Evolutionary conservation across 2,329 filamentous ascomycete species (phyloP).

Genomic region (Pyrenochaeta sp.): DNA sequence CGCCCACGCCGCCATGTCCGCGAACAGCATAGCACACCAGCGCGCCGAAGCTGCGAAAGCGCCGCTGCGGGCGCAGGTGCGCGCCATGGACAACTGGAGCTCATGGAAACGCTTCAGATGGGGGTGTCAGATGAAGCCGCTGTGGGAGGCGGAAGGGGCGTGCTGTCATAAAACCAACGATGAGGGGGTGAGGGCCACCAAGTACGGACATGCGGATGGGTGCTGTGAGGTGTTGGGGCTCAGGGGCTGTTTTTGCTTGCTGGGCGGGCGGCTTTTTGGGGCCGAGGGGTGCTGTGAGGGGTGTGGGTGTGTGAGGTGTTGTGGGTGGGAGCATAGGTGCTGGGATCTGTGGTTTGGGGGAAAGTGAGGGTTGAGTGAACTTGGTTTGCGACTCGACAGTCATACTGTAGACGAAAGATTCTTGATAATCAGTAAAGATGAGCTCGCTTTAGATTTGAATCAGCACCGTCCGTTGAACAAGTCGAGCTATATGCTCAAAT

Average conservation of each 20-base stretch:
- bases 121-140: background rate
- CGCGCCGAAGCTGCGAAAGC: background rate
- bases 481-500: background rate
- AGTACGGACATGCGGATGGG: constrained; percentile 3
- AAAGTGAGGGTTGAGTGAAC: background rate
- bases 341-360: constrained; percentile 4
- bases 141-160: constrained; percentile 1
- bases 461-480: background rate
- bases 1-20: background rate
- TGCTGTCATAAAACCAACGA: background rate
- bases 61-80: background rate
- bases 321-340: constrained; percentile 6
- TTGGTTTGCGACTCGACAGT: too few species aligned
- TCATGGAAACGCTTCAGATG: constrained; percentile 1
- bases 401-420: too few species aligned
- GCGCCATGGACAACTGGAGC: background rate
- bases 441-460: too few species aligned
- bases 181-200: background rate
- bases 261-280: background rate
- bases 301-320: constrained; percentile 8
- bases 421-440: too few species aligned
- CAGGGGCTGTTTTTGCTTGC: constrained; percentile 1
- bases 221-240: constrained; percentile 2
- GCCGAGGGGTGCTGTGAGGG: constrained; percentile 8
- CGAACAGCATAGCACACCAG: background rate